These are phyloP conservation scores for Trifolium repens DNA, from an alignment of 306 rosid species.

Conservation along the genomic window DNA sequence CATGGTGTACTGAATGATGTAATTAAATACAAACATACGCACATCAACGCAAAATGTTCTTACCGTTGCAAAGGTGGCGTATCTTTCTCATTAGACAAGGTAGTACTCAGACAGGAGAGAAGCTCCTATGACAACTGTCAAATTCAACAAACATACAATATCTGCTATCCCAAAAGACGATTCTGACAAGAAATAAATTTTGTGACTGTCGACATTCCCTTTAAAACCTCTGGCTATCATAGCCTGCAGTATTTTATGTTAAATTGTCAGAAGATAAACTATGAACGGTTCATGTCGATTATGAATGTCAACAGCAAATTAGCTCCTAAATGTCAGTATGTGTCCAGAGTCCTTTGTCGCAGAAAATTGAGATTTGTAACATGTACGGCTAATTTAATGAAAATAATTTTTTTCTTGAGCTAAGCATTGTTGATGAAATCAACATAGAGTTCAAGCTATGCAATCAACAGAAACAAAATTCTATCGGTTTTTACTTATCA, in stretches of 20 bases:
- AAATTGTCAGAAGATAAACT: conserved; percentile 33
- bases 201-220: conserved; percentile 75
- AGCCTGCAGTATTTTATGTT: conserved; percentile 61
- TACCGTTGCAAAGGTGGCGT: conserved; percentile 31
- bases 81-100: conserved; percentile 50
- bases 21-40: no score
- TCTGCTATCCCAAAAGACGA: conserved; percentile 70
- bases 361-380: conserved; percentile 14
- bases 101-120: conserved; percentile 67
- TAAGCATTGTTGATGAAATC: not conserved
- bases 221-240: conserved; percentile 96
- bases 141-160: conserved; percentile 62
- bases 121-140: conserved; percentile 65
- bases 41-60: conserved; percentile 15
- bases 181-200: conserved; percentile 76
- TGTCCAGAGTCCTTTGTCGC: not conserved
- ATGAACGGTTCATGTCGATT: not conserved
- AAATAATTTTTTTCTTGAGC: not conserved
- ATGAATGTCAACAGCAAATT: conserved; percentile 30
- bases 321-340: not conserved
- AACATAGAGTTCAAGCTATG: conserved; percentile 12
- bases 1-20: not conserved
- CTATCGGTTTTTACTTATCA: conserved; percentile 11
- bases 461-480: conserved; percentile 23
- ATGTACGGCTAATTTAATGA: not conserved